Conservation (phyloP, 2,329 filamentous ascomycete genomes). For the Verticillium dahliae region DNA sequence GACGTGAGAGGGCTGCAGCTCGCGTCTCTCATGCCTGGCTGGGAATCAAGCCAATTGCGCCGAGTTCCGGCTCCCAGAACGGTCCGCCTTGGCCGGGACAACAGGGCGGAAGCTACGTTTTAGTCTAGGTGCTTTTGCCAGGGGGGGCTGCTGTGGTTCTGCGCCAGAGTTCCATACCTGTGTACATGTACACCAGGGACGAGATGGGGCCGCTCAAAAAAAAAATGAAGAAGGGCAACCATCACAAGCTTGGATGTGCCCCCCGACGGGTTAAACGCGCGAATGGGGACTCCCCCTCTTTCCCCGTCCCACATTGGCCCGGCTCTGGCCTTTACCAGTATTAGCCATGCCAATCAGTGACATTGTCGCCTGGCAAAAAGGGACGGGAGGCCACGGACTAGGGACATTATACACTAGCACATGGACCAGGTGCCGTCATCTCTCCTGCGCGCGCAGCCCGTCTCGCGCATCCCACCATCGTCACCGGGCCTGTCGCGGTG, state of each 20-base stretch:
- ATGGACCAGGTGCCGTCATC: neutral
- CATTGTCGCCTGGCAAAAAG: neutral
- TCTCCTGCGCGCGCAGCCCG: neutral
- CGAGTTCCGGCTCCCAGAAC: neutral
- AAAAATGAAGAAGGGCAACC: neutral
- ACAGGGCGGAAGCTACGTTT: neutral
- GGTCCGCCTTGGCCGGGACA: neutral
- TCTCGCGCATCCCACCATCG: neutral
- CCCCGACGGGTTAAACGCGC: constrained; percentile 9
- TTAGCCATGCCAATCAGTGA: constrained; percentile 6
- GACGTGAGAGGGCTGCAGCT: neutral
- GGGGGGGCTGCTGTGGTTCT: neutral
- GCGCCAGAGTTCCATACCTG: too few relatives aligned
- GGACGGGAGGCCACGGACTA: neutral
- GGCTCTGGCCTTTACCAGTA: neutral
- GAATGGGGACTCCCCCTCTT: constrained; percentile 8
- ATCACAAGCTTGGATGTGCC: neutral
- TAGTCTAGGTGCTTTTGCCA: neutral
- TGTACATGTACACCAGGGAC: too few relatives aligned
- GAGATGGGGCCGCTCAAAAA: neutral
- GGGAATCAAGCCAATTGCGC: neutral
- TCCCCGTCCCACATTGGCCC: neutral
- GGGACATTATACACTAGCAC: neutral
- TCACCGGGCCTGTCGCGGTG: neutral
- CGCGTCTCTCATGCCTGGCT: neutral